phyloP scores from a whole-genome alignment of 2,329 filamentous ascomycete species.

The Fusarium odoratissimum region DNA sequence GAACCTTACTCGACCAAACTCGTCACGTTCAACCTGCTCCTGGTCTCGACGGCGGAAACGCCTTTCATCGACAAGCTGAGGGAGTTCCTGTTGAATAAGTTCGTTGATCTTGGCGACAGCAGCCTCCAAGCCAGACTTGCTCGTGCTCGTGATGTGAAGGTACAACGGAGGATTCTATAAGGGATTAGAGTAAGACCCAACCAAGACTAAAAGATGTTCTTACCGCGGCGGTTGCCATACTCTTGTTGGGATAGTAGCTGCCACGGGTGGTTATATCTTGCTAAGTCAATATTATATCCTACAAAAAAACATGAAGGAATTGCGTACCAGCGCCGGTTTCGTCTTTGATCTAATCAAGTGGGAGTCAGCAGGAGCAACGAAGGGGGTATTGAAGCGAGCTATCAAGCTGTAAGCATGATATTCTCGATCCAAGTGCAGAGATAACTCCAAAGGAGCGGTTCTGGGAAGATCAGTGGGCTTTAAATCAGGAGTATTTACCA shows the following conservation, averaged over 20 bases:
- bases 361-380: slow-evolving; percentile 95
- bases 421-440: slow-evolving; percentile 63
- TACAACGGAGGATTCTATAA: slow-evolving; percentile 89
- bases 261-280: slow-evolving; percentile 98
- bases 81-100: slow-evolving; percentile 94
- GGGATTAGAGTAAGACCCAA: neutral
- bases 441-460: slow-evolving; percentile 50
- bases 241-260: slow-evolving; percentile 97
- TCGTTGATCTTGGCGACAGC: slow-evolving; percentile 92
- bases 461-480: slow-evolving; percentile 53
- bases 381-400: slow-evolving; percentile 71
- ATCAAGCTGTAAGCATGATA: slow-evolving; percentile 77
- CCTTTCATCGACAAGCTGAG: slow-evolving; percentile 93
- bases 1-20: slow-evolving; percentile 81
- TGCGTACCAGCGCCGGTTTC: slow-evolving; percentile 99
- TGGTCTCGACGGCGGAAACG: slow-evolving; percentile 87
- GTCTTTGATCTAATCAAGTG: slow-evolving; percentile 98
- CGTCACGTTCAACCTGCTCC: slow-evolving; percentile 86
- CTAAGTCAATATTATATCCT: slow-evolving; percentile 68
- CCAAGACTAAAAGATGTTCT: slow-evolving; percentile 51
- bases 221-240: slow-evolving; percentile 93
- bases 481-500: slow-evolving; percentile 84
- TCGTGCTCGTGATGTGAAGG: slow-evolving; percentile 93
- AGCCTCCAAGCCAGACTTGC: slow-evolving; percentile 89
- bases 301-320: slow-evolving; percentile 51